A percentile compares a stretch with the other conserved stretches of the same genome.
phyloP scores from a whole-genome alignment of 2,329 filamentous ascomycete genomes.

The Kalaharituber pfeilii region DNA sequence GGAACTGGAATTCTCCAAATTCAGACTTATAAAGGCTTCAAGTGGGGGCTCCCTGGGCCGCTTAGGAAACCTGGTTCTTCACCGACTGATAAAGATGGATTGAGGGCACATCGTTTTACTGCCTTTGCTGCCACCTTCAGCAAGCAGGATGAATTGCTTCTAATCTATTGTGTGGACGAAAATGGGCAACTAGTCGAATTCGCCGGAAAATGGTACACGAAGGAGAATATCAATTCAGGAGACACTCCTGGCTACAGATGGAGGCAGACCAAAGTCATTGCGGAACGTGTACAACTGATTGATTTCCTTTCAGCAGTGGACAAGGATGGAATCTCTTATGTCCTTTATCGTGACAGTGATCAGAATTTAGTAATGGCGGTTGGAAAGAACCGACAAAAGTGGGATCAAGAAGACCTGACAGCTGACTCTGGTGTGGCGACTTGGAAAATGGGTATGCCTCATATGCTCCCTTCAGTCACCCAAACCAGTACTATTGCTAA shows the following conservation, averaged over 20 bases:
- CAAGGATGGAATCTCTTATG: not conserved
- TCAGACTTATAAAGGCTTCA: not conserved
- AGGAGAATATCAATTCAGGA: no score
- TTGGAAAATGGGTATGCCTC: not conserved
- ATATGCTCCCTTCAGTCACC: not conserved
- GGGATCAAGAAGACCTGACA: not conserved
- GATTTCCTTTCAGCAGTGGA: not conserved
- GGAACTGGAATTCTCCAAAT: not conserved
- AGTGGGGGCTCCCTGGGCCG: not conserved
- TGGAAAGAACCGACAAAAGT: not conserved
- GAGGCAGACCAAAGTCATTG: not conserved
- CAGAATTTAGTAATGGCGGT: not conserved
- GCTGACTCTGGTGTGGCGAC: not conserved
- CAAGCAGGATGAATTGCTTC: not conserved
- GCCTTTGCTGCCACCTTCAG: not conserved
- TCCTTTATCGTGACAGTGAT: not conserved
- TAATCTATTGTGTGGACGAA: not conserved
- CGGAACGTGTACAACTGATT: not conserved
- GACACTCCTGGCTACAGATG: not conserved
- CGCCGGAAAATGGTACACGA: not conserved
- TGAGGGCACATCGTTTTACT: not conserved
- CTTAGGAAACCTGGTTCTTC: no score
- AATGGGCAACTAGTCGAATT: not conserved
- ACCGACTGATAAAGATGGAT: no score
- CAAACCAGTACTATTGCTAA: not conserved